A percentile compares a stretch with the other conserved stretches of the same genome.
Evolutionary conservation across 148 eudicot genomes (phyloP).

Genomic region (Nepenthes gracilis): DNA sequence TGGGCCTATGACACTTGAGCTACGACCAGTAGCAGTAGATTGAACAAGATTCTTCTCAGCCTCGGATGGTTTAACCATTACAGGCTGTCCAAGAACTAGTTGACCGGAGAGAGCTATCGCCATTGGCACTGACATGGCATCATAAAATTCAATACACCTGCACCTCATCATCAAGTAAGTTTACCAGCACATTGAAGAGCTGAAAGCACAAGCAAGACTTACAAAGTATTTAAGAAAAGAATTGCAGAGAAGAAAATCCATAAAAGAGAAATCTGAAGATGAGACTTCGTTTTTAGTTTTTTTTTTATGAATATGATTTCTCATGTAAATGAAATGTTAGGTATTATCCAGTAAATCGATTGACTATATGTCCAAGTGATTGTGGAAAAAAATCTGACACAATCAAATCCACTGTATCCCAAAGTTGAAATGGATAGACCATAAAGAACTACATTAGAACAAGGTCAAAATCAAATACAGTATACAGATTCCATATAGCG

Average conservation of each 20-base stretch:
- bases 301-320: constrained; percentile 31
- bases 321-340: constrained; percentile 26
- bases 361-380: background rate
- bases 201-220: constrained; percentile 19
- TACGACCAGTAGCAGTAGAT: constrained; percentile 45
- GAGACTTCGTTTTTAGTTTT: constrained; percentile 10
- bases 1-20: constrained; percentile 66
- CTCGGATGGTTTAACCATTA: constrained; percentile 98
- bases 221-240: constrained; percentile 24
- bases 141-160: constrained; percentile 93
- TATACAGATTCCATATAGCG: background rate
- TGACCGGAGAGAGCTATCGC: constrained; percentile 95
- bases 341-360: constrained; percentile 8
- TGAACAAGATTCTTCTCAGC: constrained; percentile 99
- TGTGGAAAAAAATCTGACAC: no score
- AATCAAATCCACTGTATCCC: no score
- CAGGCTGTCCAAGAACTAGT: constrained; percentile 84
- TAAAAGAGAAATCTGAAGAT: constrained; percentile 26
- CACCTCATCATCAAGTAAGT: constrained; percentile 20
- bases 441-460: no score
- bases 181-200: constrained; percentile 5
- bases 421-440: no score
- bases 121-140: constrained; percentile 97
- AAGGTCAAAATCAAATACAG: no score
- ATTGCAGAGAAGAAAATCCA: constrained; percentile 27